Evolutionary conservation across 805 yeast genomes (phyloP).

Genomic region (Saturnispora bothae): DNA sequence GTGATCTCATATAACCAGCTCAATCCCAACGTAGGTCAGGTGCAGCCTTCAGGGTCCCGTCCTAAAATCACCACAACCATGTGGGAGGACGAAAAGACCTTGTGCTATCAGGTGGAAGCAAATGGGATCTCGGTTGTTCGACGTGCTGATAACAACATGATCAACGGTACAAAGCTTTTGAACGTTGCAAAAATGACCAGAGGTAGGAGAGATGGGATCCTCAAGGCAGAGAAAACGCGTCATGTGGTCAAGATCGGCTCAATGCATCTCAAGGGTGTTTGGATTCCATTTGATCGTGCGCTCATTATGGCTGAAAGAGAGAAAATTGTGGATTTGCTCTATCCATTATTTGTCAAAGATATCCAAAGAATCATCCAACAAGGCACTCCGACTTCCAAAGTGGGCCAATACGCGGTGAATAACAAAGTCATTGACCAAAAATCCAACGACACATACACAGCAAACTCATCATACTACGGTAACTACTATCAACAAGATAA

Average conservation of each 20-base stretch:
- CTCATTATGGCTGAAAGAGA: slow-evolving; percentile 60
- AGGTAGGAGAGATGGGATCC: slow-evolving; percentile 62
- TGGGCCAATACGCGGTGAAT: slow-evolving; percentile 14
- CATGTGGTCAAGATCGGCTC: slow-evolving; percentile 69
- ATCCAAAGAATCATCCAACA: slow-evolving; percentile 38
- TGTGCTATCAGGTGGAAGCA: slow-evolving; percentile 64
- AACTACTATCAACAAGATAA: too few relatives aligned
- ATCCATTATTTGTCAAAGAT: slow-evolving; percentile 56
- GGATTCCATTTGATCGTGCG: slow-evolving; percentile 70
- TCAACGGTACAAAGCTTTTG: slow-evolving; percentile 58
- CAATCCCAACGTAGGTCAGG: slow-evolving; percentile 27
- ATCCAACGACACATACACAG: too few relatives aligned
- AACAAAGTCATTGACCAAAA: slow-evolving; percentile 1
- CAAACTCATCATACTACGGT: too few relatives aligned
- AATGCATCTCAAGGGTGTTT: slow-evolving; percentile 65
- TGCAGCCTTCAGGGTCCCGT: slow-evolving; percentile 34
- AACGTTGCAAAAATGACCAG: slow-evolving; percentile 68
- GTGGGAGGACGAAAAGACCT: slow-evolving; percentile 69
- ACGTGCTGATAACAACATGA: slow-evolving; percentile 63
- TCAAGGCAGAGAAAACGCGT: slow-evolving; percentile 54
- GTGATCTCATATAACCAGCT: slow-evolving; percentile 13
- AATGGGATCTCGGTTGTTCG: slow-evolving; percentile 58
- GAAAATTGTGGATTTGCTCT: slow-evolving; percentile 46
- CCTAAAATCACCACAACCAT: slow-evolving; percentile 60
- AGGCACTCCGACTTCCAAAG: slow-evolving; percentile 26